Percentiles rank a stretch among this genome's conserved stretches.
phyloP scores from a whole-genome alignment of 345 rosid genomes.

The Citropsis articulata region DNA sequence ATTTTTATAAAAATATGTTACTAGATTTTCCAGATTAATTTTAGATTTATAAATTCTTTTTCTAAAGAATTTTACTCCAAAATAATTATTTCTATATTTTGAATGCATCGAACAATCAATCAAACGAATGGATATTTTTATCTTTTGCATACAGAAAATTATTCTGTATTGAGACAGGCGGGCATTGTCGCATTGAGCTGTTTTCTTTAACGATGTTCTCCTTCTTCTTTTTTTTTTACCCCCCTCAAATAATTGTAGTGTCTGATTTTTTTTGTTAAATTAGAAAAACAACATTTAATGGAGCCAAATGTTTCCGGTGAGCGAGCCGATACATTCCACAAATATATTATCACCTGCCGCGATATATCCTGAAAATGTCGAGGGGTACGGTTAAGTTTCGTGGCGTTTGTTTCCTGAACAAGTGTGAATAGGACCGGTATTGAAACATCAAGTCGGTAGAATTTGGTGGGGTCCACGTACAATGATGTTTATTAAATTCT shows the following conservation, averaged over 20 bases:
- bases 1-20: too few species aligned
- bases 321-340: neutral
- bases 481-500: neutral
- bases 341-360: neutral
- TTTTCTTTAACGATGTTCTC: neutral
- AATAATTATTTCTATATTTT: too few species aligned
- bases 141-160: too few species aligned
- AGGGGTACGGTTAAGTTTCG: neutral
- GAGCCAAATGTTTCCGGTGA: neutral
- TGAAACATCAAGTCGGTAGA: neutral
- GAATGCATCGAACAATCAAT: too few species aligned
- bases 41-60: too few species aligned
- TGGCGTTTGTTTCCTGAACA: neutral
- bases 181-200: neutral
- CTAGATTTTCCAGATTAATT: too few species aligned
- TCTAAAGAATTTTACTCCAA: too few species aligned
- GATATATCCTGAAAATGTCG: neutral
- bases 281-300: neutral
- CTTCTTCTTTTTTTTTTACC: too few species aligned
- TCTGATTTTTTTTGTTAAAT: neutral
- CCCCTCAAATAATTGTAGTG: too few species aligned
- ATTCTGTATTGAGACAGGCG: neutral
- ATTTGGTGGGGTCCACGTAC: neutral
- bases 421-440: neutral
- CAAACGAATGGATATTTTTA: too few species aligned